Evolutionary conservation across 169 alveolate genomes (phyloP), one percentile per base, ranked within the genome.

Genomic region (Plasmodium falciparum): DNA sequence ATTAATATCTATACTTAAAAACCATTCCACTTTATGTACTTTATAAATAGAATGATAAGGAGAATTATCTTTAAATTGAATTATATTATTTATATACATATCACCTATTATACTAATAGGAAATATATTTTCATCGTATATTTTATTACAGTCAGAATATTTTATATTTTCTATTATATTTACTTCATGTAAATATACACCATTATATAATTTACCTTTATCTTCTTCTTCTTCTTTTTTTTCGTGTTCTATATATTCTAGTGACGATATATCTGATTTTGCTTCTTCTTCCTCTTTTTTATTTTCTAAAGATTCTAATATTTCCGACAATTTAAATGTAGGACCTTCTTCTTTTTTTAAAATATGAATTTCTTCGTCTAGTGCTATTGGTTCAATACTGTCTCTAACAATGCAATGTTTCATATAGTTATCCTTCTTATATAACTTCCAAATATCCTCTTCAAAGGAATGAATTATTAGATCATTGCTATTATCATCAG

Each of bases 351-450:
- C 73, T 22, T 65, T 69, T 17, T 83, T 83, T 39, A 83, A 54
- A 83, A 69, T 67, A 33, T 83, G 91, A 83, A 83, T 15, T 66
- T 83, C 91, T n/a, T 59, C 85, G 13, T 83, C 85, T 72, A 83
- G 45, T 67, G 54, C 65, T 69, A 83, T 83, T n/a, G 91, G 91
- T 47, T 83, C 74, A n/a, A 83, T 83, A 58, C 45, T 24, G 20
- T 83, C 45, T 9, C 69, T 83, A 67, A 83, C 83, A 62, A 67
- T 61, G 26, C 83, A 83, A 29, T 83, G 83, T 72, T 83, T 83
- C 91, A 83, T 83, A 83, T 83, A 83, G 70, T 70, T 29, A 22
- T 83, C 91, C 43, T 66, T 83, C 58, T 73, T 70, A 26, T 70
- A 83, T 43, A 76, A 63, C 22, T 63, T 66, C 12, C 49, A 63